Base-by-base conservation (phyloP, 2,329 filamentous ascomycete genomes). In the Colletotrichum sp. region DNA sequence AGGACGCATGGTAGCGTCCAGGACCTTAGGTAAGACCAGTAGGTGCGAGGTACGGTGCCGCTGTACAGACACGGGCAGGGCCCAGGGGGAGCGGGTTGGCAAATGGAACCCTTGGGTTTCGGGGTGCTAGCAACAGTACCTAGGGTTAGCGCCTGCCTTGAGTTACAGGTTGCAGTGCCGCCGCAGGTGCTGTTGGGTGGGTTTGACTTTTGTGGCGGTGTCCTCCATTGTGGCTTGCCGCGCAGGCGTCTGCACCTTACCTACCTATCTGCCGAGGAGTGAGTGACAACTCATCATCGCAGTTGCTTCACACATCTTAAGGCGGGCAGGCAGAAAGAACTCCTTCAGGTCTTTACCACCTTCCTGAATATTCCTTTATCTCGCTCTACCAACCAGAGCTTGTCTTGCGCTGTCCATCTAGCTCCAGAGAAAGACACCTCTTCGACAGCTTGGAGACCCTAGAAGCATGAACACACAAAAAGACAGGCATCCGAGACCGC, bases 21-120 rank as follows among this genome's bases (percentile, higher is more conserved):
- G 18, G 10, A 52, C n/a, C 44, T n/a, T 52, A 52, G 44, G 44
- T 52, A 52, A 49, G 44, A 52, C 44, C 44, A 13, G 44, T 32
- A 76, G 66, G 71, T 78, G 77, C 72, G 68, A 71, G 63, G 68
- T 77, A 78, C 75, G 59, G 75, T 63, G 55, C 75, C 67, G 68
- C 63, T 78, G 67, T 75, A 76, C 77, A 75, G 77, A 21, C 44
- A 49, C 44, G 44, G 44, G 44, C 44, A 52, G 44, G 44, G 44
- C 44, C 44, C 44, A 52, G 44, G 44, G 68, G 72, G 72, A 67
- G 77, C 74, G 73, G 71, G 72, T 62, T 63, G 69, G 63, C 73
- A 30, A 21, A 52, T 52, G 44, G 44, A 77, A 77, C 77, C 76
- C 76, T 77, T 78, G 76, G 60, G 72, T 75, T 75, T 77, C 67